phyloP scores from a whole-genome alignment of 2,329 filamentous ascomycete genomes.

The Arachnopeziza araneosa region DNA sequence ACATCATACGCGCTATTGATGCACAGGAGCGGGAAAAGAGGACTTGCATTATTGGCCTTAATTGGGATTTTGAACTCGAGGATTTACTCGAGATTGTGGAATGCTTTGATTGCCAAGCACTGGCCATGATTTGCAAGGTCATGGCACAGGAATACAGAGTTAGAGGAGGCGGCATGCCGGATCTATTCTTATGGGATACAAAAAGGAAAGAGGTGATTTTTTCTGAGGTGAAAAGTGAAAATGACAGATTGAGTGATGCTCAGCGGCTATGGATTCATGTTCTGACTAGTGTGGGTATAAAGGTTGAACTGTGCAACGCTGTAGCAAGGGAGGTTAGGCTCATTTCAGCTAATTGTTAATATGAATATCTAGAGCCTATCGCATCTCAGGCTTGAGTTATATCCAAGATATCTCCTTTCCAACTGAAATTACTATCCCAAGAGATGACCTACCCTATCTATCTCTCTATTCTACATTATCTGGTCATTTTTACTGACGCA shows the following conservation, averaged over 20 bases:
- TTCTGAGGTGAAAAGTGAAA: constrained; percentile 45
- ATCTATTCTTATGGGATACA: constrained; percentile 76
- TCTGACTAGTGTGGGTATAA: constrained; percentile 74
- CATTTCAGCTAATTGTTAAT: constrained; percentile 10
- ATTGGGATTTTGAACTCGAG: constrained; percentile 78
- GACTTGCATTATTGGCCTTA: constrained; percentile 85
- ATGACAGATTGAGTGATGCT: constrained; percentile 91
- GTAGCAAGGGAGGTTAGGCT: constrained; percentile 29
- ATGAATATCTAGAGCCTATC: neutral
- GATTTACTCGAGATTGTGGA: constrained; percentile 74
- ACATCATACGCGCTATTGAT: constrained; percentile 64
- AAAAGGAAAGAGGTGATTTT: constrained; percentile 25
- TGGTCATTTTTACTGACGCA: too few relatives aligned
- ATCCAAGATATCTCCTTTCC: too few relatives aligned
- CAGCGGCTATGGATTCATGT: constrained; percentile 97
- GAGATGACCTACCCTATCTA: too few relatives aligned
- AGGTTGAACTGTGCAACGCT: constrained; percentile 73
- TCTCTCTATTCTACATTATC: too few relatives aligned
- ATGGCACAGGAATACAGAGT: constrained; percentile 92
- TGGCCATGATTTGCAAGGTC: constrained; percentile 84
- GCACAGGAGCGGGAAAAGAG: constrained; percentile 59
- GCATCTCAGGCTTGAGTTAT: too few relatives aligned
- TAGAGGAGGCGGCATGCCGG: constrained; percentile 81
- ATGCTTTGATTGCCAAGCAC: constrained; percentile 74
- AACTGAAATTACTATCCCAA: too few relatives aligned